phyloP scores from a whole-genome alignment of 176 grass and related monocot species.

The Triticum turgidum region DNA sequence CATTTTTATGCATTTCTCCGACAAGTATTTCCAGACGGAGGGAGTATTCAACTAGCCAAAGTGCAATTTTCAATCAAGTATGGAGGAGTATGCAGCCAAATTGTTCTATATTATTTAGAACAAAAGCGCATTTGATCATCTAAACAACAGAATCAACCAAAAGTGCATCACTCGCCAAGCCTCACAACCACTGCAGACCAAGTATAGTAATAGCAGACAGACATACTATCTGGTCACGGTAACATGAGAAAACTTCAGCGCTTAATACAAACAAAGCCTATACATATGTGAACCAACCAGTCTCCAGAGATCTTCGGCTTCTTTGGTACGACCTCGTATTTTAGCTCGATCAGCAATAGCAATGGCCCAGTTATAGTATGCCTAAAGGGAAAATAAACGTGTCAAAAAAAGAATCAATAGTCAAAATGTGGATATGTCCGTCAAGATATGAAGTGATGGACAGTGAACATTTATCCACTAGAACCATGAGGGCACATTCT shows the following conservation, averaged over 20 bases:
- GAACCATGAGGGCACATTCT: constrained; percentile 20
- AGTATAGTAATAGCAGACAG: constrained; percentile 19
- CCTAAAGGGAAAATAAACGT: constrained; percentile 50
- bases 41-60: not conserved
- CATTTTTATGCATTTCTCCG: too few relatives aligned
- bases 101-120: constrained; percentile 13
- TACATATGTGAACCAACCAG: constrained; percentile 56
- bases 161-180: not conserved
- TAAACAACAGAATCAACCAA: not conserved
- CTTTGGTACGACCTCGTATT: constrained; percentile 96
- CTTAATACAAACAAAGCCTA: constrained; percentile 16
- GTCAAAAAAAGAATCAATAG: not conserved
- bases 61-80: constrained; percentile 7
- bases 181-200: not conserved
- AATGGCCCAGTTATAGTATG: constrained; percentile 99
- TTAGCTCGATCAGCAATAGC: constrained; percentile 99
- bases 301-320: constrained; percentile 98
- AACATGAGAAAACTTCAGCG: not conserved
- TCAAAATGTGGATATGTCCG: constrained; percentile 8
- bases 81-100: not conserved
- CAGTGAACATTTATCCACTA: not conserved
- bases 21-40: too few relatives aligned
- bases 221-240: not conserved
- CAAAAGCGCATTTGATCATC: not conserved
- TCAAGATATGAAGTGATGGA: not conserved